These are phyloP conservation scores for Cladochytrium replicatum DNA, from an alignment of 192 early-diverging fungal species.

Conservation along the genomic window DNA sequence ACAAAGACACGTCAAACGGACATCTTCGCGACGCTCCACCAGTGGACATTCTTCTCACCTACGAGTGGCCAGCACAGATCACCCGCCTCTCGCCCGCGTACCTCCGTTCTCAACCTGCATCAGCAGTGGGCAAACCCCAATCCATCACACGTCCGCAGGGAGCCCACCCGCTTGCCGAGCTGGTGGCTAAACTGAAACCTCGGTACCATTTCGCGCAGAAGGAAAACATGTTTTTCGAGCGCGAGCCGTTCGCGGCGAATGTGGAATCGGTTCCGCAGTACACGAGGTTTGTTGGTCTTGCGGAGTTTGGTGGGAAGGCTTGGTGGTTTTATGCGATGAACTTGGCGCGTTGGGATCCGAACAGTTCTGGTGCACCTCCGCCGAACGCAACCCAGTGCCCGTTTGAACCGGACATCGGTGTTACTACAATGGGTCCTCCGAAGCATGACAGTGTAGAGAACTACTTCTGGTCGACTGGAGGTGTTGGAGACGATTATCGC, in stretches of 20 bases:
- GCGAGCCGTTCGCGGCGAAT: conserved; percentile 67
- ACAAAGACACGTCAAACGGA: too few species aligned
- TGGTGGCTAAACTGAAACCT: conserved; percentile 51
- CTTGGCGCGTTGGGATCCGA: too few species aligned
- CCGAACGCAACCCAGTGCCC: too few species aligned
- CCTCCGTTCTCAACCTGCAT: too few species aligned
- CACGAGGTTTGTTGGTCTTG: conserved; percentile 80
- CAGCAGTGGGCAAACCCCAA: conserved; percentile 5
- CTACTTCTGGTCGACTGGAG: too few species aligned
- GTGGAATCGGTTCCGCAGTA: conserved; percentile 40
- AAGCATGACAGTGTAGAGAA: too few species aligned
- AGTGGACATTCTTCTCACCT: conserved; percentile 73
- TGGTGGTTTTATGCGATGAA: too few species aligned
- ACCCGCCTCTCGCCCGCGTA: conserved; percentile 7
- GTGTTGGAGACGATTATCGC: too few species aligned
- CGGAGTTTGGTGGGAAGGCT: conserved; percentile 53
- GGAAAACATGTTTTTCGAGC: conserved; percentile 57
- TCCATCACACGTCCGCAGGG: conserved; percentile 9
- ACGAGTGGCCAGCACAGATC: conserved; percentile 70
- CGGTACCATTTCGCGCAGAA: conserved; percentile 71
- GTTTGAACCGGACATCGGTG: too few species aligned
- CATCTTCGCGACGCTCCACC: too few species aligned
- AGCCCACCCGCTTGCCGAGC: conserved; percentile 28
- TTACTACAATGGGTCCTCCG: too few species aligned
- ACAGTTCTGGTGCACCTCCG: too few species aligned